Conservation (phyloP, 176 grass and related monocot species). For the Bromus sterilis region DNA sequence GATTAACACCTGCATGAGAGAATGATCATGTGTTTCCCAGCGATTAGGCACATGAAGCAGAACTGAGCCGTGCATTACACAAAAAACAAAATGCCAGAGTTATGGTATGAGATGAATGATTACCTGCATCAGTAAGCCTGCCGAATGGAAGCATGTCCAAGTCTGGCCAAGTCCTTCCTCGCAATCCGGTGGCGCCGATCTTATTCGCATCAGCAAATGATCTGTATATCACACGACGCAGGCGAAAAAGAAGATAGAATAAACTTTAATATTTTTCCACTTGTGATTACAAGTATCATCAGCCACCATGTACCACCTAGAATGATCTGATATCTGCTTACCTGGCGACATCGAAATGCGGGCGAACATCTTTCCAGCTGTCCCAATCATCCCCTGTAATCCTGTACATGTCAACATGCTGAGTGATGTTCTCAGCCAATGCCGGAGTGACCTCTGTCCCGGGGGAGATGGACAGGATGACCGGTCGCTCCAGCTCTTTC, state of each 20-base stretch:
- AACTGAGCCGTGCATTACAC: not conserved
- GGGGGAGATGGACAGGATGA: slow-evolving; percentile 79
- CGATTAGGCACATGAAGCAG: not conserved
- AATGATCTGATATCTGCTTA: slow-evolving; percentile 10
- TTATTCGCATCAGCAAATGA: slow-evolving; percentile 60
- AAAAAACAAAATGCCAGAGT: not conserved
- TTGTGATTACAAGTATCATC: not conserved
- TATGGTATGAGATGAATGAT: not conserved
- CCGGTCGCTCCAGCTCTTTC: slow-evolving; percentile 58
- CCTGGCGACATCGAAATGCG: slow-evolving; percentile 75
- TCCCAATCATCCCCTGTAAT: slow-evolving; percentile 95
- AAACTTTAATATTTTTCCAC: not conserved
- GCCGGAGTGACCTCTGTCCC: slow-evolving; percentile 54
- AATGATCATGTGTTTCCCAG: not conserved
- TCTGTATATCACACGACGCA: slow-evolving; percentile 22
- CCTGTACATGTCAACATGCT: slow-evolving; percentile 78
- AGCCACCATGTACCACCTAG: not conserved
- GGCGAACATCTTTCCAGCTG: slow-evolving; percentile 65
- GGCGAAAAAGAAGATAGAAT: not conserved
- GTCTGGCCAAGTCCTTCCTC: slow-evolving; percentile 85
- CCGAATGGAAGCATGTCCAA: slow-evolving; percentile 97
- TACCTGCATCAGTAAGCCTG: slow-evolving; percentile 78
- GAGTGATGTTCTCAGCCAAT: slow-evolving; percentile 54
- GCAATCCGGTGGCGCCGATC: slow-evolving; percentile 59
- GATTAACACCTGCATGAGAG: slow-evolving; percentile 33